phyloP scores from a whole-genome alignment of 176 grass and related monocot genomes.

The Aegilops tauschii region DNA sequence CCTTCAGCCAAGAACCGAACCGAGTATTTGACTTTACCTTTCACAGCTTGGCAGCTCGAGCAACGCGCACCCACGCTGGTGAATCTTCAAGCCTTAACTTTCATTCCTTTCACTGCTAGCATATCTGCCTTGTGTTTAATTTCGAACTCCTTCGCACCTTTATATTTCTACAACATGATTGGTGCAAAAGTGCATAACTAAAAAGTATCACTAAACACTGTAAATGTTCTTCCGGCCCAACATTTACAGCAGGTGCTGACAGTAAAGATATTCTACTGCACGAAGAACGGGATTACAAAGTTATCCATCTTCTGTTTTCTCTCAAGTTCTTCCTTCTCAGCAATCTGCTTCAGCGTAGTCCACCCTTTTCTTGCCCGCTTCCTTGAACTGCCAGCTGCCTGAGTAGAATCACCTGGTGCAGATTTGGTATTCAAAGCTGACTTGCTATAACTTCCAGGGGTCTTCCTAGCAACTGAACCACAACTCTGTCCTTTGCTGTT shows the following conservation, averaged over 20 bases:
- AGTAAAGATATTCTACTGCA: constrained; percentile 26
- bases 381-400: constrained; percentile 35
- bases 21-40: not conserved
- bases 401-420: constrained; percentile 16
- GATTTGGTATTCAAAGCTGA: constrained; percentile 17
- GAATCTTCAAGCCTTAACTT: not conserved
- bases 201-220: not conserved
- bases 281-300: constrained; percentile 66
- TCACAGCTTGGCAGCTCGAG: not conserved
- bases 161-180: not conserved
- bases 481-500: constrained; percentile 26
- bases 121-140: not conserved
- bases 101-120: not conserved
- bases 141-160: not conserved
- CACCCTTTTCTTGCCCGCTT: constrained; percentile 77
- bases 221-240: not conserved
- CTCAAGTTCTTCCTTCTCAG: constrained; percentile 52
- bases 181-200: not conserved
- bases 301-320: constrained; percentile 48
- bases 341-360: constrained; percentile 71
- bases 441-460: not conserved
- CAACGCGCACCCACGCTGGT: not conserved
- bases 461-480: constrained; percentile 26
- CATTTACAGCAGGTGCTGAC: too few relatives aligned
- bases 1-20: not conserved